Conservation (phyloP, 2,329 filamentous ascomycete species). For the Talaromyces sp. region DNA sequence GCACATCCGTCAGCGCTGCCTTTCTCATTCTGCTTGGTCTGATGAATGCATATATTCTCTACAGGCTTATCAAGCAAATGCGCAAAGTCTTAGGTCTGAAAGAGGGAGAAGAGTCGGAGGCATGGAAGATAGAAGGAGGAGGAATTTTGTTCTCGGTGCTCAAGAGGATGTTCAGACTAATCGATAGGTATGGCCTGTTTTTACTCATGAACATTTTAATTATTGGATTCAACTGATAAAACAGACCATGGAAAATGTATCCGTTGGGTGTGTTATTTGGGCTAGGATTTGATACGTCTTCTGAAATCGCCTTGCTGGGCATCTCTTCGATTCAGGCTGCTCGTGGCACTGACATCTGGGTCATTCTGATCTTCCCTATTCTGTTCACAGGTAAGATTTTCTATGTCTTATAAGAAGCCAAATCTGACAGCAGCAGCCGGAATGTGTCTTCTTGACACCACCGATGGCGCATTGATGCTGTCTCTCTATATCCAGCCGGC, state of each 20-base stretch:
- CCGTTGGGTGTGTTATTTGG: conserved; percentile 84
- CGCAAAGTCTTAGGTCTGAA: conserved; percentile 50
- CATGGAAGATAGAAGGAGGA: conserved; percentile 67
- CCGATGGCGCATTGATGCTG: conserved; percentile 93
- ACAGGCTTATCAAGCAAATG: conserved; percentile 66
- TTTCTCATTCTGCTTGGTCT: conserved; percentile 77
- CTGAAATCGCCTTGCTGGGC: conserved; percentile 84
- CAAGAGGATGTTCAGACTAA: conserved; percentile 67
- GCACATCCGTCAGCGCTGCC: conserved; percentile 75
- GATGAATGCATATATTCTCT: conserved; percentile 82
- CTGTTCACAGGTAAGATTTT: conserved; percentile 67
- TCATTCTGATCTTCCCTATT: conserved; percentile 85
- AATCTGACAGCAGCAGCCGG: conserved; percentile 50
- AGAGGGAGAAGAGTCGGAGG: conserved; percentile 42
- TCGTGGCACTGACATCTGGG: conserved; percentile 82
- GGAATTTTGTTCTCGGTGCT: conserved; percentile 70
- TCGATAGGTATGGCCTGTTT: conserved; percentile 41
- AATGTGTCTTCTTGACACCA: conserved; percentile 92
- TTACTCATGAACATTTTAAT: neutral
- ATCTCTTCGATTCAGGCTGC: conserved; percentile 84
- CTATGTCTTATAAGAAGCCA: neutral
- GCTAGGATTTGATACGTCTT: conserved; percentile 90
- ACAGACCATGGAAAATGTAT: conserved; percentile 82
- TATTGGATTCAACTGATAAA: neutral
- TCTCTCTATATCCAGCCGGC: conserved; percentile 67